phyloP scores from a whole-genome alignment of 2,329 filamentous ascomycete genomes.

The Balansia obtecta region DNA sequence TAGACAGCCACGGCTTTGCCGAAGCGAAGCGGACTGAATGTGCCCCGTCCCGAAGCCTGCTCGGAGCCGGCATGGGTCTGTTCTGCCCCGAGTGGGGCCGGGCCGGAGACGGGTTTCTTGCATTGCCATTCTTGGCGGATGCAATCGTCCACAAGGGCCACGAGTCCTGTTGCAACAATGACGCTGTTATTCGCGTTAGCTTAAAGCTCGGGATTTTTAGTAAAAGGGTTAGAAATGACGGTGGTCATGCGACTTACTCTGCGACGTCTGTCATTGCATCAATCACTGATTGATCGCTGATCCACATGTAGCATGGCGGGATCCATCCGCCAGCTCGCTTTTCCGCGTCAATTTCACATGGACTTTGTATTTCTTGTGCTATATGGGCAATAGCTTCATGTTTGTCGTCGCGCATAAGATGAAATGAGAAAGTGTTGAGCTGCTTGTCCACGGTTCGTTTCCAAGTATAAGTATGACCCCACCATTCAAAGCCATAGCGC shows the following conservation, averaged over 20 bases:
- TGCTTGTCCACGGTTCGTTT: constrained; percentile 63
- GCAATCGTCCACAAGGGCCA: constrained; percentile 80
- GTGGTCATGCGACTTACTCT: constrained; percentile 48
- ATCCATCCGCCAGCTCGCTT: constrained; percentile 76
- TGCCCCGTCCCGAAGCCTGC: constrained; percentile 1
- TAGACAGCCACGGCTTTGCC: constrained; percentile 24
- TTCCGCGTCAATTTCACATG: constrained; percentile 58
- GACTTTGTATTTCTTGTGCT: constrained; percentile 64
- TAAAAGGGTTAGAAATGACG: neutral
- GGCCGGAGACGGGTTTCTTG: constrained; percentile 5
- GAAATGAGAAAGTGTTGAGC: constrained; percentile 58
- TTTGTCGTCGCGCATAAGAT: constrained; percentile 57
- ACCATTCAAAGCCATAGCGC: constrained; percentile 87
- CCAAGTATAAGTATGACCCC: constrained; percentile 80
- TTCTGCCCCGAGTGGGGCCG: constrained; percentile 2
- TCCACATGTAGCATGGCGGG: constrained; percentile 81
- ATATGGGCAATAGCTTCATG: constrained; percentile 64
- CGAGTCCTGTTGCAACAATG: constrained; percentile 78
- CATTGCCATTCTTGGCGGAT: constrained; percentile 65
- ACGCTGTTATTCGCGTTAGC: constrained; percentile 45
- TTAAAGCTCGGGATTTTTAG: neutral
- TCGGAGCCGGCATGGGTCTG: constrained; percentile 1
- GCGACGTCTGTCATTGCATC: constrained; percentile 65
- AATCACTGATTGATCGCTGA: constrained; percentile 62
- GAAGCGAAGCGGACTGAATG: constrained; percentile 19